phyloP scores from a whole-genome alignment of 2,329 filamentous ascomycete genomes.

The Furcasterigmium furcatum region DNA sequence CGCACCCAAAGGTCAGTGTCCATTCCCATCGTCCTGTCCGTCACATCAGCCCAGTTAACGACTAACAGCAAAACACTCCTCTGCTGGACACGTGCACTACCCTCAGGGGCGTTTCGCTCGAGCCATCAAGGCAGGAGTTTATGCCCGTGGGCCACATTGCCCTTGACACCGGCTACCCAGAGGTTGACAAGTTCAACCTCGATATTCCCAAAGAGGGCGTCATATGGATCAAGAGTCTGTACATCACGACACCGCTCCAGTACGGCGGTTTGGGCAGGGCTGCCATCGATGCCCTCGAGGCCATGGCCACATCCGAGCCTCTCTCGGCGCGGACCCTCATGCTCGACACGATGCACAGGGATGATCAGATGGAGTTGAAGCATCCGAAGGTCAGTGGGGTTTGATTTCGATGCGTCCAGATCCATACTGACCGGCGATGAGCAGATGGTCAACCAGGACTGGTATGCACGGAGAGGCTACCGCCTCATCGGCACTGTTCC shows the following conservation, averaged over 20 bases:
- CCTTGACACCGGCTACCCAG: conserved; percentile 16
- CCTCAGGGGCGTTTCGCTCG: conserved; percentile 3
- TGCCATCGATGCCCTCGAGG: conserved; percentile 23
- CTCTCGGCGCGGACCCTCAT: conserved; percentile 18
- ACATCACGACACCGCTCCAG: conserved; percentile 18
- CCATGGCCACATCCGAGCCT: conserved; percentile 19
- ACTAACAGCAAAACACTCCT: conserved; percentile 11
- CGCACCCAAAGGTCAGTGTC: conserved; percentile 12
- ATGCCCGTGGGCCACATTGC: conserved; percentile 26
- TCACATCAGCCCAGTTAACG: conserved; percentile 1
- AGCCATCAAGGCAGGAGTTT: conserved; percentile 12
- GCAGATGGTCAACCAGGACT: conserved; percentile 22
- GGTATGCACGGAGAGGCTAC: conserved; percentile 23
- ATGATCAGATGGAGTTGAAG: conserved; percentile 10
- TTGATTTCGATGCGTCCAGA: too few relatives aligned
- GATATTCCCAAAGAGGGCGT: conserved; percentile 14
- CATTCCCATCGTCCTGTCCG: neutral
- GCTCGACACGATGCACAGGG: conserved; percentile 20
- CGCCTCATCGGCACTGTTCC: conserved; percentile 14
- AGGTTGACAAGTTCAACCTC: conserved; percentile 6
- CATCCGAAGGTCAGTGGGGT: neutral
- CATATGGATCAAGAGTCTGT: conserved; percentile 27
- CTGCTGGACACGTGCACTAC: conserved; percentile 11
- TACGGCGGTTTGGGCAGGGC: conserved; percentile 20
- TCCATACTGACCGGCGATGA: neutral